Evolutionary conservation across 495 filamentous ascomycete genomes (phyloP).

Genomic region (Terfezia claveryi): DNA sequence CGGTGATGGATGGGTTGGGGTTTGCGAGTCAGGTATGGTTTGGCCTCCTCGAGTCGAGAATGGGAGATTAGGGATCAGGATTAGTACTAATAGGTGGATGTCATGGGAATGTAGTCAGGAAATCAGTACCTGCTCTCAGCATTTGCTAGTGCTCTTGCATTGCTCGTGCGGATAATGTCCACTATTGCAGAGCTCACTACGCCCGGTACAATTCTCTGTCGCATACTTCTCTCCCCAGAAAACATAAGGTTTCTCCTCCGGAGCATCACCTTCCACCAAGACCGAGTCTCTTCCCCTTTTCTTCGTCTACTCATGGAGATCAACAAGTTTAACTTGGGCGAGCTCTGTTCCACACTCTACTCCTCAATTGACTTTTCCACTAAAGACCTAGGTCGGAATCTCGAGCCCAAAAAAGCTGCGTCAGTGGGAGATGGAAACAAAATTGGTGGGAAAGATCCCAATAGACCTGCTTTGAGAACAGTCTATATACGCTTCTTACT

Average conservation of each 20-base stretch:
- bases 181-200: conserved; percentile 14
- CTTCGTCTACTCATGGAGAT: conserved; percentile 17
- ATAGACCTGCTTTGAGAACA: conserved; percentile 15
- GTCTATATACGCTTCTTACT: conserved; percentile 15
- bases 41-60: conserved; percentile 16
- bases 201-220: conserved; percentile 10
- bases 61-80: background rate
- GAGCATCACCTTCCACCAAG: conserved; percentile 9
- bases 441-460: conserved; percentile 3
- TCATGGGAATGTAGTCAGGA: conserved; percentile 7
- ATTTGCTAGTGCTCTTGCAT: conserved; percentile 8
- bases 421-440: background rate
- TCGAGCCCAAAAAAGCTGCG: conserved; percentile 8
- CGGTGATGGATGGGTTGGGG: conserved; percentile 16
- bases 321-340: conserved; percentile 16
- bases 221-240: conserved; percentile 9
- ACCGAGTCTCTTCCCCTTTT: conserved; percentile 11
- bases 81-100: background rate
- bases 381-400: conserved; percentile 13
- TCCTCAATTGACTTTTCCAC: conserved; percentile 16
- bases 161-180: conserved; percentile 16
- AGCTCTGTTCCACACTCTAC: conserved; percentile 10
- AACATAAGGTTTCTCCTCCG: conserved; percentile 16
- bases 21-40: conserved; percentile 16
- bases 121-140: conserved; percentile 6